A percentile compares a stretch with the other conserved stretches of the same genome.
Evolutionary conservation across 176 grass and related monocot species (phyloP).

Genomic region (Saccharum spontaneum): DNA sequence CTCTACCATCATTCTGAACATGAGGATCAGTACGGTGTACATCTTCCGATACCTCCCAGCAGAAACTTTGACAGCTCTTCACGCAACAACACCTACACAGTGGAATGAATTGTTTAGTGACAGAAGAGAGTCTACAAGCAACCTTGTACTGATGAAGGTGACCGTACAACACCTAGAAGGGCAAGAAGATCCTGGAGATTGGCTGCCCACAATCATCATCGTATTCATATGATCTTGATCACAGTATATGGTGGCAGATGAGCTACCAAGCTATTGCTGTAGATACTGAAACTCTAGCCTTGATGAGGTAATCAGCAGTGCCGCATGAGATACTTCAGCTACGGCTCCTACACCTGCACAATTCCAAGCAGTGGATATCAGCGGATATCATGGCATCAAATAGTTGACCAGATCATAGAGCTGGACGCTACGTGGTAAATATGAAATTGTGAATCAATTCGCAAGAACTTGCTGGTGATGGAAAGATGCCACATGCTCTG

Average conservation of each 20-base stretch:
- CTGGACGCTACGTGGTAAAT: too few relatives aligned
- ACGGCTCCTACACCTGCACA: constrained; percentile 58
- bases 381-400: not conserved
- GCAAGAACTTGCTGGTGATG: too few relatives aligned
- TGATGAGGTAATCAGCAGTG: constrained; percentile 28
- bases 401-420: not conserved
- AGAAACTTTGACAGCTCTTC: not conserved
- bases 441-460: too few relatives aligned
- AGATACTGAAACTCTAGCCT: constrained; percentile 35
- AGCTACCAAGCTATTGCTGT: constrained; percentile 50
- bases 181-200: constrained; percentile 37
- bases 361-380: not conserved
- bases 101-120: not conserved
- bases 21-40: too few relatives aligned
- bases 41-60: too few relatives aligned
- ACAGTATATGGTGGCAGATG: constrained; percentile 44
- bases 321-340: constrained; percentile 55
- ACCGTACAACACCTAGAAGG: not conserved
- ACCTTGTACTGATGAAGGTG: not conserved
- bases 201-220: constrained; percentile 28
- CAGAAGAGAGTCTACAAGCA: not conserved
- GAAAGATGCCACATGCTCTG: too few relatives aligned
- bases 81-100: not conserved
- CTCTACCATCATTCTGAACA: too few relatives aligned
- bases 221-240: constrained; percentile 37